Evolutionary conservation across 1,284 basidiomycete genomes (phyloP).

Genomic region (Sanghuangporus sanghuang): DNA sequence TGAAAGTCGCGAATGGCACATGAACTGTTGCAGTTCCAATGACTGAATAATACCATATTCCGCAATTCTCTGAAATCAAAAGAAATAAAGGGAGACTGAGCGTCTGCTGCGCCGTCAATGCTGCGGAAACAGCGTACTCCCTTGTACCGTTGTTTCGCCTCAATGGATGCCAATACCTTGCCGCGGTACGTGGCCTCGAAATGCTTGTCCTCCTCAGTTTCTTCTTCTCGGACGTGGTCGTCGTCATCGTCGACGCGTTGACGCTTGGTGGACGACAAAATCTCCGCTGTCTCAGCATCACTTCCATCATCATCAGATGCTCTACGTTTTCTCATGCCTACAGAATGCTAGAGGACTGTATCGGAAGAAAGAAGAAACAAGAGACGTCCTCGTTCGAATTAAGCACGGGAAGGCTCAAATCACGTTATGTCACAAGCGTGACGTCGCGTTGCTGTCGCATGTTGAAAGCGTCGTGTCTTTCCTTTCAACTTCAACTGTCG

Average conservation of each 20-base stretch:
- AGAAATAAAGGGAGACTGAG: neutral
- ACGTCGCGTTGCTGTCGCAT: neutral
- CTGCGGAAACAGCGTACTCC: conserved; percentile 42
- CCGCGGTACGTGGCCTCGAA: conserved; percentile 59
- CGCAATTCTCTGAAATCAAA: conserved; percentile 53
- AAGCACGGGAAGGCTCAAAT: neutral
- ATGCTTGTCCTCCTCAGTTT: conserved; percentile 47
- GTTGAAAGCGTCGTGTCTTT: neutral
- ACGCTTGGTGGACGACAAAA: conserved; percentile 19
- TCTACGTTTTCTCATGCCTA: conserved; percentile 19
- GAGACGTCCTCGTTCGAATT: neutral
- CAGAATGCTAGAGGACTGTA: neutral
- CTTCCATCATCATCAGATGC: neutral
- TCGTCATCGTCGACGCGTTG: conserved; percentile 24
- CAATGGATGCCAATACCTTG: conserved; percentile 48
- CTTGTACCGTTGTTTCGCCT: conserved; percentile 45
- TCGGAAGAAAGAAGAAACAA: neutral
- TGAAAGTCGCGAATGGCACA: conserved; percentile 87
- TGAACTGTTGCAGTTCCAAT: conserved; percentile 89
- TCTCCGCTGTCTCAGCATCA: conserved; percentile 7
- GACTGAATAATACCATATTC: conserved; percentile 85
- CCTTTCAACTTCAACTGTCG: conserved; percentile 7
- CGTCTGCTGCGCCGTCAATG: neutral
- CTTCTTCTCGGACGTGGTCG: conserved; percentile 30
- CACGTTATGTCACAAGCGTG: conserved; percentile 5